Evolutionary conservation across 169 alveolate genomes (phyloP).

Genomic region (Plasmodium gallinaceum): DNA sequence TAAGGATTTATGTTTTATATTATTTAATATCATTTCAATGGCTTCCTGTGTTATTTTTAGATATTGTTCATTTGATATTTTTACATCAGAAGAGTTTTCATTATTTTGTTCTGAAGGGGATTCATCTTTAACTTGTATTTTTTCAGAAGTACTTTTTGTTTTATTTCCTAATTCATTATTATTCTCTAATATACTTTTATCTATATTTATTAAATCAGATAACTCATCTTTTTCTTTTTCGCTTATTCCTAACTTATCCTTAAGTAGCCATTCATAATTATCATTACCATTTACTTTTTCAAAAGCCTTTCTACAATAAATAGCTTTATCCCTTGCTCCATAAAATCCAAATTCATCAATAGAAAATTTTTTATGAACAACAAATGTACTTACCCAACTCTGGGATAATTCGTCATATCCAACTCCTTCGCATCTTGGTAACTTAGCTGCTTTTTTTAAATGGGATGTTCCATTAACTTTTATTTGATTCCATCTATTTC

Average conservation of each 20-base stretch:
- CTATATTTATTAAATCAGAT: constrained; percentile 21
- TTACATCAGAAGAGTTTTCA: constrained; percentile 16
- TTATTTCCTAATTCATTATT: neutral
- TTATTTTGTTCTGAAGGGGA: constrained; percentile 26
- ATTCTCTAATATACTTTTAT: constrained; percentile 58
- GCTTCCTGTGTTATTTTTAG: constrained; percentile 70
- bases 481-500: constrained; percentile 70
- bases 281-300: constrained; percentile 55
- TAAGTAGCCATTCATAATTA: constrained; percentile 57
- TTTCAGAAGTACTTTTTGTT: constrained; percentile 18
- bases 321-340: constrained; percentile 65
- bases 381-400: constrained; percentile 77
- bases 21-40: constrained; percentile 74
- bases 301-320: constrained; percentile 65
- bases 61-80: constrained; percentile 71
- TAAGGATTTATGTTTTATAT: constrained; percentile 61
- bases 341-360: constrained; percentile 70
- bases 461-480: constrained; percentile 68
- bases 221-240: constrained; percentile 64
- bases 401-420: constrained; percentile 74
- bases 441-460: constrained; percentile 56
- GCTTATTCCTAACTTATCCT: constrained; percentile 50
- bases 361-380: constrained; percentile 74
- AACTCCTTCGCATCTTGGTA: constrained; percentile 76
- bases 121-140: constrained; percentile 30